These are phyloP conservation scores for Cenchrus fungigraminus DNA, from an alignment of 176 grass and related monocot species.

Conservation along the genomic window DNA sequence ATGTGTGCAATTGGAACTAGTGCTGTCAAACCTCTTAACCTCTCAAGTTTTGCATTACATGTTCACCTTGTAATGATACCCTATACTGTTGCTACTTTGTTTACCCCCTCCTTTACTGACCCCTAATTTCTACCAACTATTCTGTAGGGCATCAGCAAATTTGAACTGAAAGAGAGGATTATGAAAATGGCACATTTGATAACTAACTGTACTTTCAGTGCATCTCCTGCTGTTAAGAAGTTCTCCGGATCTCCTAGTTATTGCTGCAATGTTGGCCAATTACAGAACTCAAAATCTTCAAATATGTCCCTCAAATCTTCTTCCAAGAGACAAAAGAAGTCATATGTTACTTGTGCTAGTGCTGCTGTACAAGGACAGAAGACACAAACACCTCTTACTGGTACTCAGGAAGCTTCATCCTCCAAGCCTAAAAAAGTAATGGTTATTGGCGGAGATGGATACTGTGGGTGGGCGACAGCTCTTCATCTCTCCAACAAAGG, in stretches of 20 bases:
- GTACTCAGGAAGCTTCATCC: conserved; percentile 48
- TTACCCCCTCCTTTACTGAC: neutral
- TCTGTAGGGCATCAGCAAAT: conserved; percentile 34
- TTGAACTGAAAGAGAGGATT: conserved; percentile 32
- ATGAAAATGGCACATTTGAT: conserved; percentile 66
- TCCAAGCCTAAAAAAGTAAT: conserved; percentile 83
- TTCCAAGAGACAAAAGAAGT: conserved; percentile 39
- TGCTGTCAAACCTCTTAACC: neutral
- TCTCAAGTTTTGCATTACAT: neutral
- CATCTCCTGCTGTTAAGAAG: conserved; percentile 42
- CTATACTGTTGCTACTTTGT: neutral
- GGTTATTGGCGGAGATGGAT: conserved; percentile 98
- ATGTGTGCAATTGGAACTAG: neutral
- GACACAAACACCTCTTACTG: conserved; percentile 59
- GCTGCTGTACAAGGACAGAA: conserved; percentile 64
- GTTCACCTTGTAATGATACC: neutral
- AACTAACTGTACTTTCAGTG: conserved; percentile 50
- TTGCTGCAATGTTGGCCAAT: conserved; percentile 37
- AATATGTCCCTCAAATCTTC: conserved; percentile 34
- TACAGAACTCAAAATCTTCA: conserved; percentile 49
- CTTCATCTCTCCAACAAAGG: conserved; percentile 97
- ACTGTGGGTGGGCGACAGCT: conserved; percentile 94
- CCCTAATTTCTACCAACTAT: neutral
- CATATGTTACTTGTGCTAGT: conserved; percentile 47
- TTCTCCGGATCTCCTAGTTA: conserved; percentile 22